Base-by-base conservation (phyloP, 2,329 filamentous ascomycete species). In the Phaeosphaeriaceae sp. region DNA sequence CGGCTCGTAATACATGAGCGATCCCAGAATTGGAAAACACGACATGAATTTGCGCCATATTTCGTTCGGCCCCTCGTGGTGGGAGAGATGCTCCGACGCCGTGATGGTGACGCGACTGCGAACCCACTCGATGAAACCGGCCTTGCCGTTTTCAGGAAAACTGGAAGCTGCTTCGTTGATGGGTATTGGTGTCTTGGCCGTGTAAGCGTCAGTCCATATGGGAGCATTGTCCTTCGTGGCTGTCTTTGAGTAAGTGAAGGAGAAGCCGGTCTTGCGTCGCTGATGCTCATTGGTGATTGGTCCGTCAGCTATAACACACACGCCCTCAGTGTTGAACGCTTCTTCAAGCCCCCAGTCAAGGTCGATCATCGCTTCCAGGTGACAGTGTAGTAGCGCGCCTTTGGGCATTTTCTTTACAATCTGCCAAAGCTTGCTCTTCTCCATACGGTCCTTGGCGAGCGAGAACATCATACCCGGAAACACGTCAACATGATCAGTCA, bases 381-480 rank as follows among this genome's bases (percentile, higher is more conserved):
- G 93, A 45, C 92, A 92, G 80, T 98, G 93, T 59, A 96, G 80
- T 27, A 96, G 82, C 9, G 89, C 85, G 13, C 94, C 95, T 76
- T 98, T 98, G 25, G 94, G 94, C 91, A 98, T 92, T 63, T 82
- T 85, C 58, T 89, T 86, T 17, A 97, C 85, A 67, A 97, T 95
- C 63, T 88, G 85, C 92, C 92, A 98, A 22, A 97, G 83, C 71
- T 88, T 88, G 15, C 92, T 96, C 66, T 84, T 83, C 78, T 96
- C 92, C 87, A 97, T 96, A 40, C 88, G 87, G n/a, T 88, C 86
- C 77, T 93, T 94, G 67, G 92, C 92, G 36, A 94, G 84, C 36
- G 86, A 89, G 78, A 97, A 97, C 91, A 96, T 95, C 90, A 97
- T 96, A 11, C 93, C 93, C 0, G 92, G 92, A 73, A 91, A 92